Evolutionary conservation across 352 stramenopile genomes (phyloP).

Genomic region (Elongisporangium anandrum): DNA sequence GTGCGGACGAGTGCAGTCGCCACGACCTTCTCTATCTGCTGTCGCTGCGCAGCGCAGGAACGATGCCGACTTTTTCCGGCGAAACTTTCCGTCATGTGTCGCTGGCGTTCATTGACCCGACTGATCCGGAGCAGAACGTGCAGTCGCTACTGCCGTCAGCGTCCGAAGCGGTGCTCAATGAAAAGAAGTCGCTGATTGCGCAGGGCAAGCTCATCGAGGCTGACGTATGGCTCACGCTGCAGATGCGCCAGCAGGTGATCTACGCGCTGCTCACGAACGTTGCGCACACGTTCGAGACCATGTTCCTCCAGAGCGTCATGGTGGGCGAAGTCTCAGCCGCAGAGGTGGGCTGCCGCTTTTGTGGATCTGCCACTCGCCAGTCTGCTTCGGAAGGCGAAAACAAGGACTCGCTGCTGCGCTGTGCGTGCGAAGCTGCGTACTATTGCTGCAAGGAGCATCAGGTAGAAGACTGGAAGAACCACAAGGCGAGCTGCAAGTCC

Average conservation of each 20-base stretch:
- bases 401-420: constrained; percentile 42
- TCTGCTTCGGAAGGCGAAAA: neutral
- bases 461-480: constrained; percentile 74
- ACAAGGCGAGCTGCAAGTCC: constrained; percentile 73
- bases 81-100: constrained; percentile 73
- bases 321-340: constrained; percentile 50
- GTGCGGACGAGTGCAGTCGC: constrained; percentile 63
- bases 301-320: constrained; percentile 75
- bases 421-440: constrained; percentile 69
- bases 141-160: constrained; percentile 72
- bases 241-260: constrained; percentile 84
- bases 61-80: constrained; percentile 86
- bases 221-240: constrained; percentile 79
- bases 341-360: constrained; percentile 69
- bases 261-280: constrained; percentile 79
- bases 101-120: constrained; percentile 73
- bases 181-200: constrained; percentile 64
- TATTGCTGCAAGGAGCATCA: constrained; percentile 86
- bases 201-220: constrained; percentile 76
- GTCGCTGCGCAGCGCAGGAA: constrained; percentile 45
- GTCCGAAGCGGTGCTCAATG: constrained; percentile 39
- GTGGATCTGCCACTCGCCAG: constrained; percentile 39
- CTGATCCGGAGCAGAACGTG: constrained; percentile 68
- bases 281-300: constrained; percentile 79
- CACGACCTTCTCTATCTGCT: constrained; percentile 72